A percentile compares a stretch with the other conserved stretches of the same genome.
phyloP scores from a whole-genome alignment of 192 early-diverging fungal species.

The Backusella morwellensis region DNA sequence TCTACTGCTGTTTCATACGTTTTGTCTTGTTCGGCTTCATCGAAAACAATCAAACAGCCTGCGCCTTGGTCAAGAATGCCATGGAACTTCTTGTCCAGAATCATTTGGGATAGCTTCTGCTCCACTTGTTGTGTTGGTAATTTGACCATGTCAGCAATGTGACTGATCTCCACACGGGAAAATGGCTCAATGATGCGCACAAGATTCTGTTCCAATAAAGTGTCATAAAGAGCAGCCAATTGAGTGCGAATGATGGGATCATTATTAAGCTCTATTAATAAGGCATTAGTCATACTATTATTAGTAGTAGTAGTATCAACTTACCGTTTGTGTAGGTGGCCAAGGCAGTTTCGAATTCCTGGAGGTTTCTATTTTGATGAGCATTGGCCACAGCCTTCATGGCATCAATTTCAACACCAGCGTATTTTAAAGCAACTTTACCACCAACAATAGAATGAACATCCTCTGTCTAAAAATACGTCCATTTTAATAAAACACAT shows the following conservation, averaged over 20 bases:
- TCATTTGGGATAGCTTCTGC: slow-evolving; percentile 97
- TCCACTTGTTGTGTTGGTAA: slow-evolving; percentile 94
- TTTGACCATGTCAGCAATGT: slow-evolving; percentile 92
- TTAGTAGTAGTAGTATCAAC: background rate
- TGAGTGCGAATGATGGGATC: slow-evolving; percentile 95
- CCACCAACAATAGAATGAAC: slow-evolving; percentile 88
- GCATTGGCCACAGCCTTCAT: slow-evolving; percentile 94
- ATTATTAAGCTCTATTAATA: slow-evolving; percentile 67
- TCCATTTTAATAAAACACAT: background rate
- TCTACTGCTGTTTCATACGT: slow-evolving; percentile 91
- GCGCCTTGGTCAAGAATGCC: slow-evolving; percentile 98
- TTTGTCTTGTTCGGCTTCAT: slow-evolving; percentile 85
- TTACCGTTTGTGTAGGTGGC: slow-evolving; percentile 81
- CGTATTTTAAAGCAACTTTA: slow-evolving; percentile 88
- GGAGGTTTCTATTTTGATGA: slow-evolving; percentile 94
- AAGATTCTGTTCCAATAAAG: slow-evolving; percentile 94
- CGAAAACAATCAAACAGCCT: slow-evolving; percentile 94
- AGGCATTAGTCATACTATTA: background rate
- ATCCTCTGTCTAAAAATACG: slow-evolving; percentile 76
- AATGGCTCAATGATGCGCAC: slow-evolving; percentile 98
- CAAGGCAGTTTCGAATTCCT: slow-evolving; percentile 93
- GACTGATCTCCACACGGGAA: slow-evolving; percentile 93
- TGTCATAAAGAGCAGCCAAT: slow-evolving; percentile 92
- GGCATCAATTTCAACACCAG: slow-evolving; percentile 86
- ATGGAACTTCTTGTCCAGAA: slow-evolving; percentile 93